These are phyloP conservation scores for Leccinum ambiguum DNA, from an alignment of 1,284 basidiomycete species.

Conservation along the genomic window DNA sequence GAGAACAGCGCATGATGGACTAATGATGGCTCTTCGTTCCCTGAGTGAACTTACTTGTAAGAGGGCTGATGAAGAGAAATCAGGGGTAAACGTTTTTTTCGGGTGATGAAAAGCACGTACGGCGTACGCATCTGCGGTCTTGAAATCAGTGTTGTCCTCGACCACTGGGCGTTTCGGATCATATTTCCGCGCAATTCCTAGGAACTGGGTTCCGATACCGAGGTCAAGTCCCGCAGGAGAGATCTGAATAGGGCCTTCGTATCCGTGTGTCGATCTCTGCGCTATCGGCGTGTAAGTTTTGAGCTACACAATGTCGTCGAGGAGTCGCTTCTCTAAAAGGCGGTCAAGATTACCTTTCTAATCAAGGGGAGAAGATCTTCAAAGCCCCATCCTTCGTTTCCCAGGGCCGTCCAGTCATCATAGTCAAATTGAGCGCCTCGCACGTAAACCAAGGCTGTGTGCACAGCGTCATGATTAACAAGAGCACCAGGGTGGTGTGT, in stretches of 20 bases:
- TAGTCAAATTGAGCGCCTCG: slow-evolving; percentile 55
- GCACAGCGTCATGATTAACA: neutral
- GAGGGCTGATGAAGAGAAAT: neutral
- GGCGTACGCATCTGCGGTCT: slow-evolving; percentile 42
- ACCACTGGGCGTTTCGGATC: slow-evolving; percentile 31
- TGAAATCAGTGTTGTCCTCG: slow-evolving; percentile 47
- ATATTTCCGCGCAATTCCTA: slow-evolving; percentile 8
- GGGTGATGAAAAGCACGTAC: slow-evolving; percentile 33
- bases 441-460: slow-evolving; percentile 51
- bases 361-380: slow-evolving; percentile 13
- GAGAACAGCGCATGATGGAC: neutral
- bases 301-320: slow-evolving; percentile 3
- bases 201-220: slow-evolving; percentile 12
- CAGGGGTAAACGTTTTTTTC: neutral
- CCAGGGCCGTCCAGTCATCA: slow-evolving; percentile 52
- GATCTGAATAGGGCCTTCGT: slow-evolving; percentile 9
- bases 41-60: neutral
- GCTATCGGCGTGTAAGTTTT: slow-evolving; percentile 14
- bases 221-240: slow-evolving; percentile 4
- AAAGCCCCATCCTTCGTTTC: slow-evolving; percentile 53
- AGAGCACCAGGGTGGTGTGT: neutral
- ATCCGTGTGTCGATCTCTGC: slow-evolving; percentile 11
- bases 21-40: neutral
- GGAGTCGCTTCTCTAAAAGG: neutral
- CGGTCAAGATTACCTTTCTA: slow-evolving; percentile 4